Percentiles rank a stretch among this genome's conserved stretches.
Evolutionary conservation across 2,329 filamentous ascomycete genomes (phyloP).

Genomic region (Calonectria pseudoreteaudii): DNA sequence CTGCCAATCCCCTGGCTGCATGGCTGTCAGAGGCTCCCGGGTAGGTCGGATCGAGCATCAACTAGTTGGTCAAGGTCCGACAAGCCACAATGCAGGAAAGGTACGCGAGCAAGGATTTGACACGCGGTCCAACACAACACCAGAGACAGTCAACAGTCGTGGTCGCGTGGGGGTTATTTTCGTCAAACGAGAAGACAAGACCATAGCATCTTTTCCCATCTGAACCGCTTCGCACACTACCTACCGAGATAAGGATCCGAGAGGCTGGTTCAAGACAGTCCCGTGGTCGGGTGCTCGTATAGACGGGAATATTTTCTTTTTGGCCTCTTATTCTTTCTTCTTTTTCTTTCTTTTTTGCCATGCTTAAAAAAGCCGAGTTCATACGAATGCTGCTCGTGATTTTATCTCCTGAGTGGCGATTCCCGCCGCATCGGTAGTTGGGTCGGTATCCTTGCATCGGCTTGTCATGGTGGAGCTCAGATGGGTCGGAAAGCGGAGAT

Average conservation of each 20-base stretch:
- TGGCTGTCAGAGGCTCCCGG: background rate
- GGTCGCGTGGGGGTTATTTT: background rate
- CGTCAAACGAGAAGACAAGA: background rate
- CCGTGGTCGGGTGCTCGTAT: background rate
- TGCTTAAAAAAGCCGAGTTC: background rate
- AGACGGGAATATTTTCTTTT: background rate
- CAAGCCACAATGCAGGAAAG: slow-evolving; percentile 7
- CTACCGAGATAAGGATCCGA: background rate
- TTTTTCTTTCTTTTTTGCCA: background rate
- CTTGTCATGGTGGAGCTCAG: background rate
- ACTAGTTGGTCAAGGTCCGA: background rate
- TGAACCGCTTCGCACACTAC: background rate
- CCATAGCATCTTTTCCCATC: background rate
- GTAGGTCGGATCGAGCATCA: background rate
- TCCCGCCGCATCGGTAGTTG: background rate
- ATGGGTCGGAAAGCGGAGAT: background rate
- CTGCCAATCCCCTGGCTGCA: background rate
- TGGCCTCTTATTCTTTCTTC: too few relatives aligned
- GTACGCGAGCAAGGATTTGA: background rate
- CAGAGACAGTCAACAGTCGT: background rate
- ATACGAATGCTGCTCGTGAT: background rate
- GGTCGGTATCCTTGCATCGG: background rate
- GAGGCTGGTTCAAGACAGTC: background rate
- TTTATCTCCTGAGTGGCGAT: background rate
- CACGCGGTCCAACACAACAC: background rate